phyloP scores from a whole-genome alignment of 345 rosid species.

The Camelina neglecta region DNA sequence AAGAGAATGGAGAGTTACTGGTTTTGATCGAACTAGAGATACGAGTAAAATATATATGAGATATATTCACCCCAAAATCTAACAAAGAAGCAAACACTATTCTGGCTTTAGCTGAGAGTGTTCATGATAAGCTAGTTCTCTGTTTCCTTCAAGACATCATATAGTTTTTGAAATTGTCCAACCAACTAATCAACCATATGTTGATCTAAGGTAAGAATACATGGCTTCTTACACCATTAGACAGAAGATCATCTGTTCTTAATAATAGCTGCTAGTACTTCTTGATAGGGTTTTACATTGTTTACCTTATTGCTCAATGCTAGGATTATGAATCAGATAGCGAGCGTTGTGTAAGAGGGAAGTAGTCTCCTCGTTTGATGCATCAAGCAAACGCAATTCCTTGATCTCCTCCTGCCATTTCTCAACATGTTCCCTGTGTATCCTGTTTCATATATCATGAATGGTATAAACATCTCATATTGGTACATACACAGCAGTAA shows the following conservation, averaged over 20 bases:
- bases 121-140: slow-evolving; percentile 1
- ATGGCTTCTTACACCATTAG: slow-evolving; percentile 6
- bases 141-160: slow-evolving; percentile 14
- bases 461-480: slow-evolving; percentile 9
- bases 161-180: not conserved
- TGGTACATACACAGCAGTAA: not conserved
- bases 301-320: slow-evolving; percentile 53
- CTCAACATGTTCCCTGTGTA: slow-evolving; percentile 79
- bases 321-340: slow-evolving; percentile 65
- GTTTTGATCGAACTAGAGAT: not conserved
- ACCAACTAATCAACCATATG: slow-evolving; percentile 21
- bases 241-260: slow-evolving; percentile 20
- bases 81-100: not conserved
- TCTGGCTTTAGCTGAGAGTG: slow-evolving; percentile 8
- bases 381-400: slow-evolving; percentile 74
- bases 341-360: slow-evolving; percentile 69
- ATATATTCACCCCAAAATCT: not conserved
- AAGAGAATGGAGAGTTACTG: not conserved
- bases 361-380: slow-evolving; percentile 73
- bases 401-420: slow-evolving; percentile 91
- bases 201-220: slow-evolving; percentile 25
- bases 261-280: not conserved
- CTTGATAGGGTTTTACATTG: not conserved
- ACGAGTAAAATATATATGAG: not conserved
- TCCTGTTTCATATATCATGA: slow-evolving; percentile 48